A percentile compares a stretch with the other conserved stretches of the same genome.
These are phyloP conservation scores for Sugiyamaella boreocaroliniensis DNA, from an alignment of 805 yeast genomes.

Conservation along the genomic window DNA sequence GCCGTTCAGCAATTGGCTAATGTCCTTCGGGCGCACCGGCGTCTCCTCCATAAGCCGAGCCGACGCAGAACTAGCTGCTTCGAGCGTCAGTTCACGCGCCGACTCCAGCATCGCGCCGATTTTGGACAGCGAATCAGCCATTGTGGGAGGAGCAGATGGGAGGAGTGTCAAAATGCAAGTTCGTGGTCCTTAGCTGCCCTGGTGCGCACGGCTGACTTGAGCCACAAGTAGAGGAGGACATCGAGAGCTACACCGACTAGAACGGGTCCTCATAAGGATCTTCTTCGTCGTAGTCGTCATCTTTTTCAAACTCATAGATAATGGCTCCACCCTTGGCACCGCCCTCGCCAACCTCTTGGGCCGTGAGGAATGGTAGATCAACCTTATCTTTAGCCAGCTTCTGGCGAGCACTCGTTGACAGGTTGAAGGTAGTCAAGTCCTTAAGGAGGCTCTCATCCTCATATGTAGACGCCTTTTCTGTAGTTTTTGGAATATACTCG, in stretches of 20 bases:
- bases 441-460: slow-evolving; percentile 52
- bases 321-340: slow-evolving; percentile 86
- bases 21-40: slow-evolving; percentile 53
- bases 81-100: slow-evolving; percentile 70
- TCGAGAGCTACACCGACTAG: slow-evolving; percentile 28
- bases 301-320: slow-evolving; percentile 91
- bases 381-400: slow-evolving; percentile 74
- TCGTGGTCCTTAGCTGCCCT: not conserved
- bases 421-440: slow-evolving; percentile 80
- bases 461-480: slow-evolving; percentile 18
- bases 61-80: slow-evolving; percentile 77
- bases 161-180: not conserved
- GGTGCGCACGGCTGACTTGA: not conserved
- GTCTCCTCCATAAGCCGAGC: slow-evolving; percentile 60
- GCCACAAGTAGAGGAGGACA: not conserved
- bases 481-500: slow-evolving; percentile 28
- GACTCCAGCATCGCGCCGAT: slow-evolving; percentile 70
- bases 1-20: slow-evolving; percentile 60
- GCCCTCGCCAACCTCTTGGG: slow-evolving; percentile 52
- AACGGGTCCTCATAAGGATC: slow-evolving; percentile 97
- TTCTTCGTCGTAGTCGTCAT: slow-evolving; percentile 96
- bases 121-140: slow-evolving; percentile 54
- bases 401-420: slow-evolving; percentile 69
- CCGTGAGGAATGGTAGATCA: slow-evolving; percentile 84
- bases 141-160: slow-evolving; percentile 15